Evolutionary conservation across 2,329 filamentous ascomycete genomes (phyloP).

Genomic region (Penicillium brasilianum): DNA sequence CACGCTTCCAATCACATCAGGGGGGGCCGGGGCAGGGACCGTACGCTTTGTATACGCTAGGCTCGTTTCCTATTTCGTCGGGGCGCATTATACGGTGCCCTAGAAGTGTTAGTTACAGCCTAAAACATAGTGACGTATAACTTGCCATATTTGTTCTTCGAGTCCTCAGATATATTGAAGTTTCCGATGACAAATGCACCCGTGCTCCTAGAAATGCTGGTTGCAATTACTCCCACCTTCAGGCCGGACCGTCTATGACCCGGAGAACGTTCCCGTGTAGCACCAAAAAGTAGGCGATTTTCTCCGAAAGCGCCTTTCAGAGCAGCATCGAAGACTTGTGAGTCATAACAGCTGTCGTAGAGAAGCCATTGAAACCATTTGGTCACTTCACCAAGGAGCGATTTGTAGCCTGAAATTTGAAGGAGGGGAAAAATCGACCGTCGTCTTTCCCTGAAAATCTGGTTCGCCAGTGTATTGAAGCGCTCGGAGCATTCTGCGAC

Average conservation of each 20-base stretch:
- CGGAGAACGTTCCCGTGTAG: background rate
- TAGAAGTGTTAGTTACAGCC: background rate
- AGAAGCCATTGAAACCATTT: constrained; percentile 6
- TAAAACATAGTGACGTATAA: background rate
- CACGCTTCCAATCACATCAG: background rate
- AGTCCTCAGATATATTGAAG: constrained; percentile 2
- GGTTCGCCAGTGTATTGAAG: background rate
- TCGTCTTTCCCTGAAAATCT: background rate
- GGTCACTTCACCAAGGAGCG: background rate
- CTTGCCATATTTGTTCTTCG: background rate
- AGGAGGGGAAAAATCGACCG: background rate
- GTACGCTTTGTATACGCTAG: background rate
- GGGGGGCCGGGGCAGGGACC: background rate
- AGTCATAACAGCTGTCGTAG: constrained; percentile 31
- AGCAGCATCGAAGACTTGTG: constrained; percentile 23
- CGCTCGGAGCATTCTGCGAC: background rate
- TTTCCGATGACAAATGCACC: constrained; percentile 2
- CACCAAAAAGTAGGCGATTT: constrained; percentile 24
- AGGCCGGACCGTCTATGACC: background rate
- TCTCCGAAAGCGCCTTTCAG: constrained; percentile 25
- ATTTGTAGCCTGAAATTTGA: background rate
- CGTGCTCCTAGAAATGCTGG: background rate
- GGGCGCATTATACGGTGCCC: background rate
- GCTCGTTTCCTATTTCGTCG: background rate
- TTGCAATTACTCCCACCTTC: constrained; percentile 2